Conservation (phyloP, 345 rosid species). For the Rhodamnia rubescens region DNA sequence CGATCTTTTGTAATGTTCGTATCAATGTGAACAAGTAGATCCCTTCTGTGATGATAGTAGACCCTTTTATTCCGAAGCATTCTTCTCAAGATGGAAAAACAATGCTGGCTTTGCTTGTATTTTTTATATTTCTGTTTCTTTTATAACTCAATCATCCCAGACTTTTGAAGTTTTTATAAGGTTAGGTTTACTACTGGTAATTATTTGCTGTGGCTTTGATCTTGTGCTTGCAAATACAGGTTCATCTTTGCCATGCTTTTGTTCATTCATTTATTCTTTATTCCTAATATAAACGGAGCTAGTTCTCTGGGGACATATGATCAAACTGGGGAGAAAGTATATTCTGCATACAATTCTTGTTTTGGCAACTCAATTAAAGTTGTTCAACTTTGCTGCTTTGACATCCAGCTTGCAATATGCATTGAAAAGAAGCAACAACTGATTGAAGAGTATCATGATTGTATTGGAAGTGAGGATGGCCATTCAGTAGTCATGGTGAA, state of each 20-base stretch:
- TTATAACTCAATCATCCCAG: background rate
- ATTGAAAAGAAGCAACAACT: slow-evolving; percentile 74
- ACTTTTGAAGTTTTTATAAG: background rate
- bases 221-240: background rate
- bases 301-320: background rate
- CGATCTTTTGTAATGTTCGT: background rate
- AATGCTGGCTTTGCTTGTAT: background rate
- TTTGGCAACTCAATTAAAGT: background rate
- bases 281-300: background rate
- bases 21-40: background rate
- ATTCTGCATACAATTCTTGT: background rate
- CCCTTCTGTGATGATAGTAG: background rate
- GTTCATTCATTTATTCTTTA: background rate
- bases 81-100: background rate
- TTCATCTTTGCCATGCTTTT: background rate
- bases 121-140: background rate
- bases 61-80: background rate
- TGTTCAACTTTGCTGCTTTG: slow-evolving; percentile 9
- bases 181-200: background rate
- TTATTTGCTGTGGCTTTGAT: background rate
- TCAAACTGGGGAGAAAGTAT: background rate
- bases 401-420: slow-evolving; percentile 80
- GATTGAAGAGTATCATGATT: slow-evolving; percentile 78
- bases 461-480: slow-evolving; percentile 57
- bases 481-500: slow-evolving; percentile 10